Conservation (phyloP, 495 filamentous ascomycete genomes). For the Penicillium cataractarum region DNA sequence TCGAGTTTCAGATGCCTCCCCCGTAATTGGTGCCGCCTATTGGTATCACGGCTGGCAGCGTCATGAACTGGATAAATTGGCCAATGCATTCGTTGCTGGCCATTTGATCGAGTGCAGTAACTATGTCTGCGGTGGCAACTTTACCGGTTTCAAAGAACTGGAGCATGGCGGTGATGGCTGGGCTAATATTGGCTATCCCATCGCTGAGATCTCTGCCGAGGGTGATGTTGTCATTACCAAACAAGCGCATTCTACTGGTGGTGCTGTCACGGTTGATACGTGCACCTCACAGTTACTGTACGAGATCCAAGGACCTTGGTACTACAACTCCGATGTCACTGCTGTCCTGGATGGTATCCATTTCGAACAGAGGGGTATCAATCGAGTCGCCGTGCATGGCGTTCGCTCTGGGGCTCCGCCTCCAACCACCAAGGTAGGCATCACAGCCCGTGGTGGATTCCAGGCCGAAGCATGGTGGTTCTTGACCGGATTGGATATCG, state of each 20-base stretch:
- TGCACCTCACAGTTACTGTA: slow-evolving; percentile 60
- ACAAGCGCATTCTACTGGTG: slow-evolving; percentile 39
- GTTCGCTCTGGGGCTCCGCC: slow-evolving; percentile 46
- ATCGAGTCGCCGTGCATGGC: slow-evolving; percentile 37
- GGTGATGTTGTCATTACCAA: slow-evolving; percentile 53
- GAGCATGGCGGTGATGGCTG: slow-evolving; percentile 41
- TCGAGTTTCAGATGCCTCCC: slow-evolving; percentile 58
- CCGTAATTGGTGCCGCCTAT: slow-evolving; percentile 54
- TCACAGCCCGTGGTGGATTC: slow-evolving; percentile 52
- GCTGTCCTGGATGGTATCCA: slow-evolving; percentile 53
- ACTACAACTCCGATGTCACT: slow-evolving; percentile 61
- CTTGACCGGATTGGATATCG: slow-evolving; percentile 49
- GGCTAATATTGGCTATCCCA: slow-evolving; percentile 58
- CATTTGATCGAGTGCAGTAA: slow-evolving; percentile 60
- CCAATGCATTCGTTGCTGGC: slow-evolving; percentile 55
- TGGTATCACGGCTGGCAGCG: slow-evolving; percentile 53
- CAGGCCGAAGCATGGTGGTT: slow-evolving; percentile 51
- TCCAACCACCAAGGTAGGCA: slow-evolving; percentile 59
- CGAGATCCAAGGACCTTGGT: slow-evolving; percentile 62
- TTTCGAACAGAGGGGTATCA: slow-evolving; percentile 47
- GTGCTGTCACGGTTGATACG: slow-evolving; percentile 51
- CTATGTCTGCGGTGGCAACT: slow-evolving; percentile 62
- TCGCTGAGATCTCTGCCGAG: slow-evolving; percentile 57
- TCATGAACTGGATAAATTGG: slow-evolving; percentile 50
- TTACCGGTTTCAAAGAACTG: slow-evolving; percentile 56